These are phyloP conservation scores for Leccinum fuscescens DNA, from an alignment of 1,284 basidiomycete species.

Conservation along the genomic window DNA sequence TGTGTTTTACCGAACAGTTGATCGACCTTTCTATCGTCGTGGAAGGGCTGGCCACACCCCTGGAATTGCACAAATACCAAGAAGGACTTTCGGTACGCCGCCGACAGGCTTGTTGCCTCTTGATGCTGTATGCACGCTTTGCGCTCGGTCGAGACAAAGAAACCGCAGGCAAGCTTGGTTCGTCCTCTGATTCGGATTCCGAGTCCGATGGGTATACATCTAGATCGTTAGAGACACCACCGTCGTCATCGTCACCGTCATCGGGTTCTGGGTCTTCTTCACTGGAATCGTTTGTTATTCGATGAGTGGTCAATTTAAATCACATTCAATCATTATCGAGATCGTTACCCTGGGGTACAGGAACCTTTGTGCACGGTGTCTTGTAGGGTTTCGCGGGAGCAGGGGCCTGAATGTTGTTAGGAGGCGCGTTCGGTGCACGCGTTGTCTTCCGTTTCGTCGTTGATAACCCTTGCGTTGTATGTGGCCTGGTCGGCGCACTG, in stretches of 20 bases:
- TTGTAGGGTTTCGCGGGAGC: constrained; percentile 12
- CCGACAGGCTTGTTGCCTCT: constrained; percentile 15
- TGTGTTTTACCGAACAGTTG: constrained; percentile 33
- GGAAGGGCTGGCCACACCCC: constrained; percentile 24
- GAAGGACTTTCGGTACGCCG: constrained; percentile 2
- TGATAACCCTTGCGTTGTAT: constrained; percentile 8
- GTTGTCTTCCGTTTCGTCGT: constrained; percentile 22
- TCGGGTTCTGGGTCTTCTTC: constrained; percentile 28
- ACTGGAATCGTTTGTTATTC: constrained; percentile 21
- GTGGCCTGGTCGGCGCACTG: constrained; percentile 17
- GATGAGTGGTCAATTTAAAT: constrained; percentile 14
- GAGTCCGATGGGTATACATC: constrained; percentile 36
- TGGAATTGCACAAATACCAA: constrained; percentile 26
- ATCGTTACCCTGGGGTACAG: constrained; percentile 26
- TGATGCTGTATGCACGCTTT: constrained; percentile 8
- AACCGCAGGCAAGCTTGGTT: constrained; percentile 8
- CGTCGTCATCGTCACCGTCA: constrained; percentile 20
- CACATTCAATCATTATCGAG: constrained; percentile 7
- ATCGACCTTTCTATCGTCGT: constrained; percentile 28
- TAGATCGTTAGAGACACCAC: constrained; percentile 26
- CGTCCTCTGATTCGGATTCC: constrained; percentile 27
- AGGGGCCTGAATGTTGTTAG: constrained; percentile 5
- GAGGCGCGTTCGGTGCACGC: constrained; percentile 8
- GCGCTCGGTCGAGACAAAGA: constrained; percentile 6
- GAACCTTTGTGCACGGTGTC: constrained; percentile 11